Percentiles rank a stretch among this genome's conserved stretches.
Evolutionary conservation across 768 basidiomycete species (phyloP).

Genomic region (Podaxis pistillaris): DNA sequence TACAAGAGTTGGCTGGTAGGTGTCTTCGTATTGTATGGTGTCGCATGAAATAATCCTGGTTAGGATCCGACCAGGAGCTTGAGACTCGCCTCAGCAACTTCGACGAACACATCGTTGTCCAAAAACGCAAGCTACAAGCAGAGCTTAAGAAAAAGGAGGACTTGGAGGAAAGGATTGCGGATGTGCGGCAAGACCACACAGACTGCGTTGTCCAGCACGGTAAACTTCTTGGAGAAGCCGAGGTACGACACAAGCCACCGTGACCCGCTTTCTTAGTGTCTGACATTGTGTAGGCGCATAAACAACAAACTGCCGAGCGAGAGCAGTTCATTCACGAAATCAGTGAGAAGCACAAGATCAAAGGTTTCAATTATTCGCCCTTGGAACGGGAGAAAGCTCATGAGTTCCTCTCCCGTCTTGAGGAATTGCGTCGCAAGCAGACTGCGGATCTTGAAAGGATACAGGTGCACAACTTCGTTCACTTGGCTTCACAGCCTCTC

Average conservation of each 20-base stretch:
- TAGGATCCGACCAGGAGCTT: constrained; percentile 77
- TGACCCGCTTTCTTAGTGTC: background rate
- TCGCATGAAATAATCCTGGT: constrained; percentile 2
- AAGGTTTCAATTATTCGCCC: constrained; percentile 69
- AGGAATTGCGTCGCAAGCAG: constrained; percentile 61
- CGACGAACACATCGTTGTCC: constrained; percentile 51
- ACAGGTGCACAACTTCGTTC: constrained; percentile 44
- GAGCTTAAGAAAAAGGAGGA: constrained; percentile 57
- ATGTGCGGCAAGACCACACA: constrained; percentile 50
- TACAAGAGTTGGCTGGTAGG: constrained; percentile 67
- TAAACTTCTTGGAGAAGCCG: constrained; percentile 67
- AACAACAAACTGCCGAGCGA: constrained; percentile 63
- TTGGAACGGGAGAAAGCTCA: constrained; percentile 69
- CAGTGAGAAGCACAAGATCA: constrained; percentile 64
- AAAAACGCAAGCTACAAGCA: constrained; percentile 45
- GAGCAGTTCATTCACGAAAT: constrained; percentile 74
- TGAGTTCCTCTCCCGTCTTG: constrained; percentile 69
- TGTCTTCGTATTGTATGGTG: background rate
- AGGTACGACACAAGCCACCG: constrained; percentile 38
- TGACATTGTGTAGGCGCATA: constrained; percentile 56
- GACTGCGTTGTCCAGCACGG: constrained; percentile 63
- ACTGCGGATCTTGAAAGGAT: constrained; percentile 63
- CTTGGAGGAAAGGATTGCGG: constrained; percentile 57
- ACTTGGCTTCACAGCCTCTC: background rate
- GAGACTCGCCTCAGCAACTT: constrained; percentile 54